Percentiles rank a stretch among this genome's conserved stretches.
Conservation (phyloP, 768 basidiomycete species). For the Amanita subjunquillea region DNA sequence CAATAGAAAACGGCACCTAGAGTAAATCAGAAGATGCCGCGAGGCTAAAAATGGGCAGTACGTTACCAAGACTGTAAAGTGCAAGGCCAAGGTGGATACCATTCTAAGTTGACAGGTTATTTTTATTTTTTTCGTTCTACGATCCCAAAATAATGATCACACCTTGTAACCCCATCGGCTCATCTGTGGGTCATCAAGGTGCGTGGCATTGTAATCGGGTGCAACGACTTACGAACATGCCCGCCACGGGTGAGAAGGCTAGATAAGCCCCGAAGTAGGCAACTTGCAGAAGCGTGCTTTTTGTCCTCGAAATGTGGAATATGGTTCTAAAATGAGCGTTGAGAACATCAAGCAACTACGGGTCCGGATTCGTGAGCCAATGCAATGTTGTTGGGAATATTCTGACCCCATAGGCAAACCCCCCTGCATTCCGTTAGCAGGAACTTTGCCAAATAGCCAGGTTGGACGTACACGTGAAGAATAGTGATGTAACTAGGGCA, state of each 20-base stretch:
- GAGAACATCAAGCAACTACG: slow-evolving; percentile 53
- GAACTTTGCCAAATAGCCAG: neutral
- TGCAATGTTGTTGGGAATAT: slow-evolving; percentile 14
- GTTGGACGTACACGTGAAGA: slow-evolving; percentile 52
- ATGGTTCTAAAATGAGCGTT: slow-evolving; percentile 68
- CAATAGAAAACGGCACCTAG: slow-evolving; percentile 70
- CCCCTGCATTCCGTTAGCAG: slow-evolving; percentile 28
- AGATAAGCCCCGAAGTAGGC: slow-evolving; percentile 67
- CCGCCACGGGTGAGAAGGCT: slow-evolving; percentile 48
- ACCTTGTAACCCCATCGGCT: slow-evolving; percentile 58
- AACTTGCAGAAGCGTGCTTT: slow-evolving; percentile 67
- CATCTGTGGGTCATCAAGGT: slow-evolving; percentile 30
- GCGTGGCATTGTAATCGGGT: neutral
- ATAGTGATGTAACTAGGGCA: slow-evolving; percentile 60
- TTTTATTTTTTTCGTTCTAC: neutral
- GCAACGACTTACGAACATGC: slow-evolving; percentile 36
- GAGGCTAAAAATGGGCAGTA: neutral
- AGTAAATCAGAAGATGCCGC: neutral
- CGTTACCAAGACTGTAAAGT: slow-evolving; percentile 44
- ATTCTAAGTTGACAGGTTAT: slow-evolving; percentile 14
- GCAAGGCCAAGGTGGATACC: slow-evolving; percentile 55
- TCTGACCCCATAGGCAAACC: slow-evolving; percentile 56
- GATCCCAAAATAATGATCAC: neutral
- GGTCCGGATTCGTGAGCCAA: neutral
- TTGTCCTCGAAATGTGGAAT: slow-evolving; percentile 56